Base-by-base conservation (phyloP, 2,329 filamentous ascomycete genomes). In the Coleophoma eucalyptorum region DNA sequence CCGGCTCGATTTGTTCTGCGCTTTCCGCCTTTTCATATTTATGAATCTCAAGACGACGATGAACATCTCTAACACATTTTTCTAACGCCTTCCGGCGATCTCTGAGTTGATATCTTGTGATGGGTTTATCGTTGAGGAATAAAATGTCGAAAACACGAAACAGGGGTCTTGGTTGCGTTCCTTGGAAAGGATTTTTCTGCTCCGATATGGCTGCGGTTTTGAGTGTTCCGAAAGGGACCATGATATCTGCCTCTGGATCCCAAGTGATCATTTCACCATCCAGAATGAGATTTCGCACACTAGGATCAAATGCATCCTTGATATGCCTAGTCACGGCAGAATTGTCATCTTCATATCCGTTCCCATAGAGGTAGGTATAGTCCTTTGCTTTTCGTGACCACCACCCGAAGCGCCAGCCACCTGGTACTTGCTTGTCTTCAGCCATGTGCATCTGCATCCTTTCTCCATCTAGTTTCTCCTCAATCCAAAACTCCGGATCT, bases 241-340 rank as follows among this genome's bases (percentile, higher is more conserved):
- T 88, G 50, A 87, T 87, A 70, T 96, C 88, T 46, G 88, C 77
- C 42, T 86, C 83, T 54, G 91, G 89, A 64, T 97, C 90, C 94
- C 94, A 99, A 0, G 92, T 96, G 51, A 99, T 91, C 94, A 99
- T 99, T 67, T 99, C 94, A 10, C 94, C 94, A 62, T 99, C 94
- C 0, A 99, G 77, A 46, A 99, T 96, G 57, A 96, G 78, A 63
- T 89, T 97, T 15, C 86, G 78, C 0, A 97, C 90, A 2, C 86
- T 84, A 1, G 83, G 73, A 2, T 84, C 76, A 65, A 99, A 97
- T 0, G 90, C 90, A 38, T 83, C 76, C 48, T 82, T 82, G 18
- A 97, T 74, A 65, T 96, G 86, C 33, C 90, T 80, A 0, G 93
- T 96, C 48, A 97, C 68, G 6, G 91, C 84, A 7, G 87, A 86